Evolutionary conservation across 441 rosid genomes (phyloP).

Genomic region (Erodium trifolium): DNA sequence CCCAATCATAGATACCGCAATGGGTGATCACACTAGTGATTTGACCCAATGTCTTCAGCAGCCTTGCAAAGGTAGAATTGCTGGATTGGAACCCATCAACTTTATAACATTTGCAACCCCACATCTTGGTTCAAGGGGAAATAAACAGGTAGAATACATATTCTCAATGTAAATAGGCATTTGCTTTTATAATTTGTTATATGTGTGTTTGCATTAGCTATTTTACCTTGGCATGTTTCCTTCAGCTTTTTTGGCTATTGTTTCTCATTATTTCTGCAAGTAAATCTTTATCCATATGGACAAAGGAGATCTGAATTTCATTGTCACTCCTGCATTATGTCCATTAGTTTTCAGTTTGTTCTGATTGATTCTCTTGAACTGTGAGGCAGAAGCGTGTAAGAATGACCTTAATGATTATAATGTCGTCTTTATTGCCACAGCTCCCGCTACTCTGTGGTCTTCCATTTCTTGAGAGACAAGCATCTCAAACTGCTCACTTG

Average conservation of each 20-base stretch:
- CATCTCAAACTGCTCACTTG: slow-evolving; percentile 74
- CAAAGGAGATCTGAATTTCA: background rate
- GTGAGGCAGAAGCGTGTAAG: too few species aligned
- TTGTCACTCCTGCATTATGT: background rate
- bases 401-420: too few species aligned
- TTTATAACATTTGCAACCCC: slow-evolving; percentile 92
- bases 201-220: background rate
- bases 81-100: slow-evolving; percentile 86
- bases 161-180: background rate
- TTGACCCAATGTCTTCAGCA: slow-evolving; percentile 25
- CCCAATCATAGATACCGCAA: slow-evolving; percentile 18
- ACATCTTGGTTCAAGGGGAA: slow-evolving; percentile 91
- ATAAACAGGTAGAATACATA: slow-evolving; percentile 52
- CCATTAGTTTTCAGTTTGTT: slow-evolving; percentile 9
- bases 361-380: background rate
- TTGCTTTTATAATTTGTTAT: background rate
- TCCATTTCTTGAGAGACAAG: slow-evolving; percentile 78
- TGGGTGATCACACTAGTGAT: slow-evolving; percentile 23
- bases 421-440: slow-evolving; percentile 25
- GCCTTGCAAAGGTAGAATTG: slow-evolving; percentile 43
- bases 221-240: background rate
- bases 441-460: slow-evolving; percentile 84
- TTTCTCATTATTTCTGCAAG: background rate
- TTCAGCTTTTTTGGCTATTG: background rate
- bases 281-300: background rate